Evolutionary conservation across 148 eudicot species (phyloP).

Genomic region (Chenopodium formosanum): DNA sequence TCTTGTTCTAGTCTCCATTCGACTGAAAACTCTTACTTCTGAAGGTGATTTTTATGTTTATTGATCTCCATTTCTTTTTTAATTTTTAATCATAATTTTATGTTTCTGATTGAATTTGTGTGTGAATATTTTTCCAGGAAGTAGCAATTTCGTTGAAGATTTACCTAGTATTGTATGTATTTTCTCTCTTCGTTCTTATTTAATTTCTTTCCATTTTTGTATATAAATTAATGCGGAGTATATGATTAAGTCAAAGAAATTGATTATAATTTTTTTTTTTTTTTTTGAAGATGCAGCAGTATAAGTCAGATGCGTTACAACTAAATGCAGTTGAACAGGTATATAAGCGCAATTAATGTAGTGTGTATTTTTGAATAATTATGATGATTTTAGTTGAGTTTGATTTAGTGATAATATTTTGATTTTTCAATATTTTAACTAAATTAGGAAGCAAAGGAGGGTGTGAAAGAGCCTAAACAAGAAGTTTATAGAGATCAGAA

Average conservation of each 20-base stretch:
- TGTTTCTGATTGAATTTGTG: neutral
- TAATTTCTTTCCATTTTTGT: neutral
- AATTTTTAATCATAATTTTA: neutral
- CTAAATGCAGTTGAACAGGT: conserved; percentile 65
- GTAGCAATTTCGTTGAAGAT: conserved; percentile 52
- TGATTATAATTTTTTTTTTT: neutral
- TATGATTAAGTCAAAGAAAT: neutral
- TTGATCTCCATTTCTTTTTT: neutral
- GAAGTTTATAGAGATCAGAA: conserved; percentile 68
- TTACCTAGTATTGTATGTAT: conserved; percentile 64
- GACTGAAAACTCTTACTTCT: conserved; percentile 40
- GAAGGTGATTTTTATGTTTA: conserved; percentile 36
- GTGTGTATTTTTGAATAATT: conserved; percentile 6
- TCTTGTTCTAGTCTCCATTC: conserved; percentile 49
- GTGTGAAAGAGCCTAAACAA: conserved; percentile 60
- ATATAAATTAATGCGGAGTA: no score
- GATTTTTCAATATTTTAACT: neutral
- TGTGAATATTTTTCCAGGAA: conserved; percentile 38
- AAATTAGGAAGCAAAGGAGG: conserved; percentile 51
- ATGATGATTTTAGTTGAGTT: conserved; percentile 16
- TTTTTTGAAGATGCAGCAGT: conserved; percentile 47
- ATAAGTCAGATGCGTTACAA: conserved; percentile 48
- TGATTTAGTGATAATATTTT: conserved; percentile 23
- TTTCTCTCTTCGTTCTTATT: conserved; percentile 6
- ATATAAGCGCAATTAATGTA: conserved; percentile 8